Evolutionary conservation across 352 stramenopile species (phyloP).

Genomic region (Phytopythium oedochilum): DNA sequence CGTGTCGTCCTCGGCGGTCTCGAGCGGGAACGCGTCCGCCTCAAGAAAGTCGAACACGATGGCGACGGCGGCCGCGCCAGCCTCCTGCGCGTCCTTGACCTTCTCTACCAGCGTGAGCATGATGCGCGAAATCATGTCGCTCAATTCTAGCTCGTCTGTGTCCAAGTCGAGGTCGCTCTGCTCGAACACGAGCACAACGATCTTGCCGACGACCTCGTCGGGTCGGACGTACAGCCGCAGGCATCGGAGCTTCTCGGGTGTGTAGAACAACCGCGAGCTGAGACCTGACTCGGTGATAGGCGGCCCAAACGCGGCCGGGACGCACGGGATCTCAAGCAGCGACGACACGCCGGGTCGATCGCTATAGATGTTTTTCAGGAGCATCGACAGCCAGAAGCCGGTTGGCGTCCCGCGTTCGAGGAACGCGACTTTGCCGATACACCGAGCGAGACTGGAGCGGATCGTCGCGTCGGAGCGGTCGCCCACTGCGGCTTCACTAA

Average conservation of each 20-base stretch:
- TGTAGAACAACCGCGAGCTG: constrained; percentile 52
- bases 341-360: constrained; percentile 7
- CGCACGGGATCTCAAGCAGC: constrained; percentile 51
- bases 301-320: constrained; percentile 51
- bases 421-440: constrained; percentile 45
- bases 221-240: constrained; percentile 62
- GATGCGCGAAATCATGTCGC: constrained; percentile 52
- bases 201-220: constrained; percentile 51
- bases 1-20: constrained; percentile 38
- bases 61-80: constrained; percentile 44
- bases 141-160: constrained; percentile 42
- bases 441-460: constrained; percentile 31
- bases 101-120: constrained; percentile 70
- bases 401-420: constrained; percentile 53
- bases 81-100: constrained; percentile 64
- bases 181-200: constrained; percentile 71
- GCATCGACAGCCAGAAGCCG: constrained; percentile 49
- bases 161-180: constrained; percentile 55
- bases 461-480: constrained; percentile 46
- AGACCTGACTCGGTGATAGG: constrained; percentile 27
- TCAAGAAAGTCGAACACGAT: constrained; percentile 71
- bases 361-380: constrained; percentile 3
- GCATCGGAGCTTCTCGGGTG: constrained; percentile 52
- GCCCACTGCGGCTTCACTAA: constrained; percentile 29
- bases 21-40: constrained; percentile 58